phyloP scores from a whole-genome alignment of 225 moss, liverwort and hornwort genomes.

The Anthoceros angustus region DNA sequence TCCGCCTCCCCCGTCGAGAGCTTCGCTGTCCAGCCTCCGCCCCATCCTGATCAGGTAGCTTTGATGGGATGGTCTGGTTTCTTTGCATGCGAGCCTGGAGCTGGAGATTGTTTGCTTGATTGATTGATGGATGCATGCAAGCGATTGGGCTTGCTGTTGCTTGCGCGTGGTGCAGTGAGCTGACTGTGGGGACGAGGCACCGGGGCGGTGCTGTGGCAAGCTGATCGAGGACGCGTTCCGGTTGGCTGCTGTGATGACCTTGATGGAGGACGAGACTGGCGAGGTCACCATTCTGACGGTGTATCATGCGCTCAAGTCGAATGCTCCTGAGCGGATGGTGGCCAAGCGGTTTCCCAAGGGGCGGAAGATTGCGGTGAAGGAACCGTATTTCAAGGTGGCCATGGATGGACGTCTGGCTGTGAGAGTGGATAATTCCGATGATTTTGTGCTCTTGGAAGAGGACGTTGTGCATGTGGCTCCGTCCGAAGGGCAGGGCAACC shows the following conservation, averaged over 20 bases:
- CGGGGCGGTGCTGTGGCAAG: conserved; percentile 15
- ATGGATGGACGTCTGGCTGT: too few species aligned
- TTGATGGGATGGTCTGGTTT: too few species aligned
- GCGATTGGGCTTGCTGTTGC: too few species aligned
- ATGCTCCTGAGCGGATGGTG: conserved; percentile 10
- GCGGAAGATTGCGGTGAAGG: conserved; percentile 19
- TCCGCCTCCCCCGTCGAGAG: neutral
- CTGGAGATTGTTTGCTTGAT: too few species aligned
- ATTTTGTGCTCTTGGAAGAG: too few species aligned
- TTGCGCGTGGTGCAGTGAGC: conserved; percentile 6
- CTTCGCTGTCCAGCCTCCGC: neutral
- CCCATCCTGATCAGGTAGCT: neutral
- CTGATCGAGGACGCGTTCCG: conserved; percentile 15
- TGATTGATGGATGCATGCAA: too few species aligned
- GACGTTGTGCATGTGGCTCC: too few species aligned
- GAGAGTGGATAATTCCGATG: too few species aligned
- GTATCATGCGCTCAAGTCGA: conserved; percentile 13
- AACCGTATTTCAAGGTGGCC: too few species aligned
- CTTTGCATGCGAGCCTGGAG: neutral
- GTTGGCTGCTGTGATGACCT: conserved; percentile 16
- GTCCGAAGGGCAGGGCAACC: too few species aligned
- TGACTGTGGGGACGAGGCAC: conserved; percentile 11
- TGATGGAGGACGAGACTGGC: conserved; percentile 18
- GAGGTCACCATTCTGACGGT: conserved; percentile 14
- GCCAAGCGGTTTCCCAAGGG: conserved; percentile 13